phyloP scores from a whole-genome alignment of 192 early-diverging fungal species.

The Ambispora gerdemannii region DNA sequence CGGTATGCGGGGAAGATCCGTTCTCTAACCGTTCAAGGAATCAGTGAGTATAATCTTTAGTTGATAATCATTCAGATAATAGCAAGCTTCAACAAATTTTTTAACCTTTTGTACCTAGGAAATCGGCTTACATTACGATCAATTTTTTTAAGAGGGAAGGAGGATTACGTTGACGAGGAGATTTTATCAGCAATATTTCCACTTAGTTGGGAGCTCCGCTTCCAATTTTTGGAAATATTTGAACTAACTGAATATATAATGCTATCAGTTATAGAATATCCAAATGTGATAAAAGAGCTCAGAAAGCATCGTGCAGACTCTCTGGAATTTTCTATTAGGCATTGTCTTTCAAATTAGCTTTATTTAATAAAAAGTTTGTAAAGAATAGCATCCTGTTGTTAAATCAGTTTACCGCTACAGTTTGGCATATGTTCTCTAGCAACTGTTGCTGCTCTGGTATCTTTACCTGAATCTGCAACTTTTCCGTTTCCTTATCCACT shows the following conservation, averaged over 20 bases:
- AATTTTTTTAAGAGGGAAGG: constrained; percentile 17
- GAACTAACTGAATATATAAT: constrained; percentile 19
- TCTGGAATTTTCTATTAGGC: constrained; percentile 4
- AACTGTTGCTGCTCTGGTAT: no score
- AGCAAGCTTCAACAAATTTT: not conserved
- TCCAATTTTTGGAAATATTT: constrained; percentile 12
- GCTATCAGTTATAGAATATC: constrained; percentile 20
- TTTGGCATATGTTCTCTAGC: no score
- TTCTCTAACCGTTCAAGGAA: constrained; percentile 28
- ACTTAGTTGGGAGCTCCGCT: constrained; percentile 17
- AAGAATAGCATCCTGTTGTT: no score
- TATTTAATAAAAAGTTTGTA: not conserved
- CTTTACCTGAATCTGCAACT: no score
- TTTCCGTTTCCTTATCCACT: no score
- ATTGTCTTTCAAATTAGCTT: not conserved
- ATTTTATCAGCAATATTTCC: constrained; percentile 19
- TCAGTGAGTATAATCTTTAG: constrained; percentile 23
- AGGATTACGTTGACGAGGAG: constrained; percentile 8
- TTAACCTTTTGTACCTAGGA: not conserved
- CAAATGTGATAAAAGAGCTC: constrained; percentile 18
- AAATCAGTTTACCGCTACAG: no score
- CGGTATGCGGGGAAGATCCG: constrained; percentile 8
- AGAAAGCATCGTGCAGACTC: constrained; percentile 4
- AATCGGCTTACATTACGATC: constrained; percentile 13
- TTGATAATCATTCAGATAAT: constrained; percentile 8